phyloP scores from a whole-genome alignment of 495 filamentous ascomycete species.

The Hyaloscypha hepaticicola region DNA sequence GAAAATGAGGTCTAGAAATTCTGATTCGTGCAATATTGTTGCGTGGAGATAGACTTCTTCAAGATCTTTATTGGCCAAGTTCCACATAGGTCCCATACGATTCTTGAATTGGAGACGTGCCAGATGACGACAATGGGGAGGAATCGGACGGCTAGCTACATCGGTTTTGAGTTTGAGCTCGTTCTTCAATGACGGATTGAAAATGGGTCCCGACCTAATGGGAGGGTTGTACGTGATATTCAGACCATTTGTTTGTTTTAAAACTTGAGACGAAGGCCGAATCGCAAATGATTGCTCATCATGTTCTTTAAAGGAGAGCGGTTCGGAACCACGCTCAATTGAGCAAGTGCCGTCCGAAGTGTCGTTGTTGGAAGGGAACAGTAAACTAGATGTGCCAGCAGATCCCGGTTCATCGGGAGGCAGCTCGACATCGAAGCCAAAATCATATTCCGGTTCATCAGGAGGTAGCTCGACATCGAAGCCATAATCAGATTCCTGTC shows the following conservation, averaged over 20 bases:
- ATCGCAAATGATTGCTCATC: too few species aligned
- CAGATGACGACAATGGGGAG: neutral
- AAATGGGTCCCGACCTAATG: neutral
- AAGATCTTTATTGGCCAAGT: neutral
- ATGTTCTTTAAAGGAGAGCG: too few species aligned
- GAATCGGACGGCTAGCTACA: neutral
- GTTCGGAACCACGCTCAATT: too few species aligned
- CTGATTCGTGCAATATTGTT: slow-evolving; percentile 4
- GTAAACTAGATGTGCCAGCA: too few species aligned
- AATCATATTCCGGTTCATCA: neutral
- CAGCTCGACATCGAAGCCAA: too few species aligned
- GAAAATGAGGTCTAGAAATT: slow-evolving; percentile 18
- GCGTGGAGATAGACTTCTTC: slow-evolving; percentile 8
- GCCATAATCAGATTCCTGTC: neutral
- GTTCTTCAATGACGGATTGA: neutral
- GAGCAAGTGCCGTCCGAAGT: too few species aligned
- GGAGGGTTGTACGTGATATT: neutral
- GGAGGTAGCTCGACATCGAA: neutral
- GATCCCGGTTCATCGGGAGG: too few species aligned
- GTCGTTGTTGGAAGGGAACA: too few species aligned
- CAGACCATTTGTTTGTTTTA: neutral
- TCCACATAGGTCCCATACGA: neutral
- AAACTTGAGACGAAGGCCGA: neutral
- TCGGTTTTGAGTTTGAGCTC: neutral
- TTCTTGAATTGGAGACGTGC: neutral